Base-by-base conservation (phyloP, 768 basidiomycete genomes). In the Lentinula edodes region DNA sequence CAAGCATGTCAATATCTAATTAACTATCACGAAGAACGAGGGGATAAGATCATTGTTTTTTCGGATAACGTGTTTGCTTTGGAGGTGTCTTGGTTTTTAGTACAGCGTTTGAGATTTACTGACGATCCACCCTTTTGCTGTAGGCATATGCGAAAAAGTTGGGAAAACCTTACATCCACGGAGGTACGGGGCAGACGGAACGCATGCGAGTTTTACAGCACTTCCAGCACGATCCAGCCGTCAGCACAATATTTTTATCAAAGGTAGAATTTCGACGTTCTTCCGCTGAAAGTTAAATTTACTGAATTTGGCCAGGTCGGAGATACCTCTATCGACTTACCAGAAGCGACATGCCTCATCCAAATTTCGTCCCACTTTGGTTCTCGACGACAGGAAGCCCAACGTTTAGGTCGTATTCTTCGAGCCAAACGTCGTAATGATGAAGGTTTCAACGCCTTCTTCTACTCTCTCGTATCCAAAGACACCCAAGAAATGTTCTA, bases 401-500 rank as follows among this genome's bases (percentile, higher is more conserved):
- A 99, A 70, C 83, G 96, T 62, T 78, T 99, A 59, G 95, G 95
- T 13, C 94, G 97, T 51, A 99, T 99, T 68, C 77, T 99, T 50
- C 90, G 97, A 51, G 97, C 97, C 8, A 99, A 99, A 74, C 85
- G 97, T 62, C 83, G 97, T 65, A 99, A 99, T 70, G 97, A 99
- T 69, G 97, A 98, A 75, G 97, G 97, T 1, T 99, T 99, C 78
- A 99, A 99, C 65, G 97, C 97, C 23, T 99, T 98, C 78, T 99
- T 99, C 76, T 99, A 99, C 73, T 98, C 97, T 36, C 86, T 99
- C 6, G 97, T 99, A 38, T 98, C 95, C 28, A 97, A 97, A 74
- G 96, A 98, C 75, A 99, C 96, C 4, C 94, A 97, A 70, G 97
- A 98, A 76, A 98, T 98, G 94, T 99, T 89, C 75, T 99, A 98